Evolutionary conservation across 805 yeast genomes (phyloP).

Genomic region (Saturnispora dispora): DNA sequence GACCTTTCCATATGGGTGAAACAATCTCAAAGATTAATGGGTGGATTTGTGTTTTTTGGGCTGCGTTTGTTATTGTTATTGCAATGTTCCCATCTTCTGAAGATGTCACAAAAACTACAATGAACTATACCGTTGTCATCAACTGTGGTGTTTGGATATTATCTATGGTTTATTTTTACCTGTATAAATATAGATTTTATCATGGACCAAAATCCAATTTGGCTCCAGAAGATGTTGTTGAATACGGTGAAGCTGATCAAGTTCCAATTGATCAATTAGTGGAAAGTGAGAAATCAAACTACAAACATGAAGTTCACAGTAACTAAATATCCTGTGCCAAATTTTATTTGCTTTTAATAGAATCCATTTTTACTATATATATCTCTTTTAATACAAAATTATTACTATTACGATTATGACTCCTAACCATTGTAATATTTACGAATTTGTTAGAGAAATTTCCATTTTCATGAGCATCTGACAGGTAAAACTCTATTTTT

Average conservation of each 20-base stretch:
- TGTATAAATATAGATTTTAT: conserved; percentile 19
- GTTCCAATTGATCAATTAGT: conserved; percentile 6
- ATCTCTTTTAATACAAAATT: neutral
- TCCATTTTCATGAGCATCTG: neutral
- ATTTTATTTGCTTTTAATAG: neutral
- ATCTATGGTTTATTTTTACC: conserved; percentile 17
- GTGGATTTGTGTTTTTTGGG: conserved; percentile 40
- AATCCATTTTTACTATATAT: neutral
- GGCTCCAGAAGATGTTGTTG: conserved; percentile 14
- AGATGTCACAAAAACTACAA: conserved; percentile 34
- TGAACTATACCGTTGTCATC: conserved; percentile 66
- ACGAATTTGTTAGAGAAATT: neutral
- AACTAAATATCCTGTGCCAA: neutral
- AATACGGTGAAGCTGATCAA: conserved; percentile 12
- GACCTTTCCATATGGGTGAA: conserved; percentile 56
- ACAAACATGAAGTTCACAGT: neutral
- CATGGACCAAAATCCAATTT: conserved; percentile 25
- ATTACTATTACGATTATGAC: neutral
- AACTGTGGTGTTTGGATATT: conserved; percentile 38
- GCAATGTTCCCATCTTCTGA: conserved; percentile 50
- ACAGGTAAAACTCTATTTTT: neutral
- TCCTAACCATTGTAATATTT: neutral
- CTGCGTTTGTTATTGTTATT: conserved; percentile 43
- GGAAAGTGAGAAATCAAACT: neutral
- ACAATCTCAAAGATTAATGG: conserved; percentile 35